Conservation (phyloP, 2,329 filamentous ascomycete genomes). For the Ceratocystis colombiana region DNA sequence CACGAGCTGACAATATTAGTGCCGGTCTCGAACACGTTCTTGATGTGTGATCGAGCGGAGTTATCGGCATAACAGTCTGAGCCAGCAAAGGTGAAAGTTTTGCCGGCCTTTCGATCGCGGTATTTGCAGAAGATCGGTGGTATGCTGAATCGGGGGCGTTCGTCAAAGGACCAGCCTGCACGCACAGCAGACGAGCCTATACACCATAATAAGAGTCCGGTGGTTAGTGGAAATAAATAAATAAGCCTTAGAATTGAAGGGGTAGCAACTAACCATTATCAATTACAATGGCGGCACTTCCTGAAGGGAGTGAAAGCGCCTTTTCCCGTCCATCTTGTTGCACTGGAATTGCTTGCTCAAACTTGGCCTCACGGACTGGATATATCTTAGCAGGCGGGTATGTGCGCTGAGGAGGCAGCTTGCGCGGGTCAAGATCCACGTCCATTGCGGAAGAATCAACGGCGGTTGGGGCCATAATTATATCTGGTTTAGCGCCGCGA, state of each 20-base stretch:
- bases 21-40: slow-evolving; percentile 81
- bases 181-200: slow-evolving; percentile 78
- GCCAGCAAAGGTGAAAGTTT: slow-evolving; percentile 85
- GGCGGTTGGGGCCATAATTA: slow-evolving; percentile 45
- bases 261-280: slow-evolving; percentile 68
- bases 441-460: slow-evolving; percentile 34
- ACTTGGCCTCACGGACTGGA: slow-evolving; percentile 51
- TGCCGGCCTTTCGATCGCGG: slow-evolving; percentile 83
- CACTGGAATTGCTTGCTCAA: slow-evolving; percentile 45
- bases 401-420: slow-evolving; percentile 37
- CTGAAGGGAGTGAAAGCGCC: slow-evolving; percentile 48
- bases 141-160: slow-evolving; percentile 64
- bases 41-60: slow-evolving; percentile 79
- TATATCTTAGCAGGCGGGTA: slow-evolving; percentile 49
- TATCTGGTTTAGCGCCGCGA: slow-evolving; percentile 22
- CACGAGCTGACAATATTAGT: slow-evolving; percentile 91
- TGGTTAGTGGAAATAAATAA: slow-evolving; percentile 25
- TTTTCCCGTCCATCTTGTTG: slow-evolving; percentile 59
- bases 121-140: slow-evolving; percentile 92
- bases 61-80: slow-evolving; percentile 91
- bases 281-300: slow-evolving; percentile 75
- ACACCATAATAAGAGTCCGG: slow-evolving; percentile 4
- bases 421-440: slow-evolving; percentile 34
- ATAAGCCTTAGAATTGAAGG: neutral
- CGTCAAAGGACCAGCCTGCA: slow-evolving; percentile 92